These are phyloP conservation scores for Sugiyamaella valdiviana DNA, from an alignment of 805 yeast species.

Conservation along the genomic window DNA sequence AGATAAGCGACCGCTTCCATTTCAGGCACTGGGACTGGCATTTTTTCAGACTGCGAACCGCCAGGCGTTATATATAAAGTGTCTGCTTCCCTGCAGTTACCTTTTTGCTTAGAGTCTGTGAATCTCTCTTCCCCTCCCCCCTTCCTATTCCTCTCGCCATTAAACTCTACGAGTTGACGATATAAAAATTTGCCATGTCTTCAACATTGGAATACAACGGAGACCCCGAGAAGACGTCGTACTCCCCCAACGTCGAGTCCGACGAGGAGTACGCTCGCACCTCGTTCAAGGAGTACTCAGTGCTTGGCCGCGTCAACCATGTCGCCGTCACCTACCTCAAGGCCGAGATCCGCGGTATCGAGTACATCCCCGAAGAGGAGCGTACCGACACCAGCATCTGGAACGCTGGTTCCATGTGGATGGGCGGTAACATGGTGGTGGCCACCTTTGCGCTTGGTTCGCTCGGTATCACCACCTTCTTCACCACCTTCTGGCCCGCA, in stretches of 20 bases:
- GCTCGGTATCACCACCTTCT: slow-evolving; percentile 57
- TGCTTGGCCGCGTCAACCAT: neutral
- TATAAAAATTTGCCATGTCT: neutral
- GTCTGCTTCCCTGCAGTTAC: no score
- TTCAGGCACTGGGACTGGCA: no score
- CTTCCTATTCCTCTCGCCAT: no score
- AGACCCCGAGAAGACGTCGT: slow-evolving; percentile 4
- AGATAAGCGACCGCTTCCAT: neutral
- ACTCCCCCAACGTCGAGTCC: slow-evolving; percentile 3
- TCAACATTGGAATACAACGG: neutral
- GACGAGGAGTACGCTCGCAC: slow-evolving; percentile 4
- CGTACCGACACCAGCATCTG: slow-evolving; percentile 59
- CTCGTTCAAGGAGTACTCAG: slow-evolving; percentile 2
- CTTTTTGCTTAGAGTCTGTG: no score
- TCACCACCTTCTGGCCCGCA: slow-evolving; percentile 67
- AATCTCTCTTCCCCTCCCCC: no score
- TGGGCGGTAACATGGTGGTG: slow-evolving; percentile 81
- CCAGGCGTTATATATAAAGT: no score
- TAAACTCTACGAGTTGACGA: no score
- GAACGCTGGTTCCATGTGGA: slow-evolving; percentile 83
- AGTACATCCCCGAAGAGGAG: slow-evolving; percentile 71
- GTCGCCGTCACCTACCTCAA: slow-evolving; percentile 9
- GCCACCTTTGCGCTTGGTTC: slow-evolving; percentile 79
- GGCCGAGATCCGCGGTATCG: slow-evolving; percentile 69
- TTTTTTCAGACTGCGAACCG: no score